Evolutionary conservation across 2,329 filamentous ascomycete species (phyloP).

Genomic region (Cordyceps pruinosa): DNA sequence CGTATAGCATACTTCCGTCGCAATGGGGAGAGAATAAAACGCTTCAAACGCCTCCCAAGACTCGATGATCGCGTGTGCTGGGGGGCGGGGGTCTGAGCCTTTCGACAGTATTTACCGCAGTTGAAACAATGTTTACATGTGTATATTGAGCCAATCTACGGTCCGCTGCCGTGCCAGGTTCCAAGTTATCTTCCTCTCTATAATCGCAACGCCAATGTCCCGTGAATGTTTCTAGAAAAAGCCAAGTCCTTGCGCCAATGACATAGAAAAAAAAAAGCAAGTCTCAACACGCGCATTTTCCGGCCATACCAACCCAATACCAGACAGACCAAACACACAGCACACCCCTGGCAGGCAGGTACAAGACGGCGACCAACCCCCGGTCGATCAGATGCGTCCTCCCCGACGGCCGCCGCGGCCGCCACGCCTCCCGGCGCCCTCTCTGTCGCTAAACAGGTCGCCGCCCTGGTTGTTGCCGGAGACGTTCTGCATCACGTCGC

Average conservation of each 20-base stretch:
- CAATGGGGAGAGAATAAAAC: slow-evolving; percentile 11
- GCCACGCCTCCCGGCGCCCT: slow-evolving; percentile 19
- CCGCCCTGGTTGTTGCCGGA: slow-evolving; percentile 15
- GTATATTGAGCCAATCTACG: neutral
- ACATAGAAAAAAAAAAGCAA: neutral
- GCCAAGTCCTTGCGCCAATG: neutral
- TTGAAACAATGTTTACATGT: neutral
- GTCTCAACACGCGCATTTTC: too few species aligned
- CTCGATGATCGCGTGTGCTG: neutral
- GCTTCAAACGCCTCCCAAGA: slow-evolving; percentile 15
- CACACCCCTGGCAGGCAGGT: too few species aligned
- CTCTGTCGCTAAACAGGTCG: slow-evolving; percentile 45
- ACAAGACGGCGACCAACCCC: neutral
- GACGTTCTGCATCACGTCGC: slow-evolving; percentile 38
- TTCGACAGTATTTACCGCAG: neutral
- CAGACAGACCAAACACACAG: neutral
- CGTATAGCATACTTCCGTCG: slow-evolving; percentile 18
- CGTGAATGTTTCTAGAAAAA: neutral
- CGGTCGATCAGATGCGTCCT: neutral
- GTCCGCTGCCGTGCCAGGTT: neutral
- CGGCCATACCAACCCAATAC: neutral
- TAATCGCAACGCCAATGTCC: slow-evolving; percentile 4
- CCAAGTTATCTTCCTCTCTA: neutral
- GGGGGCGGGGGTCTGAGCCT: too few species aligned
- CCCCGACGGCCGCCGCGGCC: slow-evolving; percentile 17